These are phyloP conservation scores for Pyrrhoderma lamaoense DNA, from an alignment of 1,284 basidiomycete genomes.

Conservation along the genomic window DNA sequence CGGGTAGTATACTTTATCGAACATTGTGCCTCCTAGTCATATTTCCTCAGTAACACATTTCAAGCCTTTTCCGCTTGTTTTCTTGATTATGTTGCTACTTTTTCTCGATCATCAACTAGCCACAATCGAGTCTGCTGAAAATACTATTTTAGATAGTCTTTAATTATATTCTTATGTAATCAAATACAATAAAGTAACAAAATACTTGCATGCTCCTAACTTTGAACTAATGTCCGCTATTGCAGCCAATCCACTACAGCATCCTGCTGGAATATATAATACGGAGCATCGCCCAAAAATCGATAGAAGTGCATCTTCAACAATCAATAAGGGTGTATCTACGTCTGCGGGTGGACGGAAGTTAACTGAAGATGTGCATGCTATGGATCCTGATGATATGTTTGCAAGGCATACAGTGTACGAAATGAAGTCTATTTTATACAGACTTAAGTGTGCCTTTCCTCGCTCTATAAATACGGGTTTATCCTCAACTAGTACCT, in stretches of 20 bases:
- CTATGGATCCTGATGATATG: slow-evolving; percentile 67
- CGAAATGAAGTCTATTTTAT: slow-evolving; percentile 70
- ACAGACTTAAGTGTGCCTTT: slow-evolving; percentile 52
- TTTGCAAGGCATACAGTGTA: slow-evolving; percentile 67
- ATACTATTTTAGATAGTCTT: background rate
- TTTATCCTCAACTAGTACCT: slow-evolving; percentile 2
- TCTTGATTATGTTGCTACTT: too few species aligned
- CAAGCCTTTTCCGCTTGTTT: too few species aligned
- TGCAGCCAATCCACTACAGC: too few species aligned
- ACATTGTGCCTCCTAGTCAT: too few species aligned
- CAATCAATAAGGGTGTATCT: background rate
- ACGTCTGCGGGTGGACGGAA: background rate
- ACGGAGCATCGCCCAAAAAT: background rate
- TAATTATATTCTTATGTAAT: too few species aligned
- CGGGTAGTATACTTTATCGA: too few species aligned
- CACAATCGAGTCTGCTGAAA: background rate
- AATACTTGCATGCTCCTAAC: too few species aligned
- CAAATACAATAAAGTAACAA: too few species aligned
- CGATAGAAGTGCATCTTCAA: background rate
- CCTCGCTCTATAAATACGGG: slow-evolving; percentile 4
- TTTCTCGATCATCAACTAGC: too few species aligned
- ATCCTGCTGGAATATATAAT: background rate
- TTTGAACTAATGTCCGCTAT: too few species aligned
- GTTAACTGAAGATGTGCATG: background rate
- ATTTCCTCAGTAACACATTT: too few species aligned